These are phyloP conservation scores for Leptodontidium sp. DNA, from an alignment of 2,329 filamentous ascomycete species.

Conservation along the genomic window DNA sequence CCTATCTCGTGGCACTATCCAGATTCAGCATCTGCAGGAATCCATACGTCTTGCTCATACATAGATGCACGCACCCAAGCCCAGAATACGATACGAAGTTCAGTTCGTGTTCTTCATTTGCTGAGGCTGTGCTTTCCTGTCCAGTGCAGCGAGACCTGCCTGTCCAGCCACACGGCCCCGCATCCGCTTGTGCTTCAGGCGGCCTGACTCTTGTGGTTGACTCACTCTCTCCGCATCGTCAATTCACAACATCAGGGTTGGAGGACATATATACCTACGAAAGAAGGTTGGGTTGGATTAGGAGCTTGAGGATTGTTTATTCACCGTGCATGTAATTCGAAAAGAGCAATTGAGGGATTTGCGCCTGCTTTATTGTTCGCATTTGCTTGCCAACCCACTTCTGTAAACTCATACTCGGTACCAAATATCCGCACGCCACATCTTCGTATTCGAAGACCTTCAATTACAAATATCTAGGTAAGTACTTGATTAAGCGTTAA, in stretches of 20 bases:
- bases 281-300: background rate
- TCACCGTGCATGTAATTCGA: background rate
- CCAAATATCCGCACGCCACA: too few relatives aligned
- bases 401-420: too few relatives aligned
- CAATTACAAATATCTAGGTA: too few relatives aligned
- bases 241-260: background rate
- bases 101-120: background rate
- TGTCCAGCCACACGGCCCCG: conserved; percentile 4
- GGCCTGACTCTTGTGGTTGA: conserved; percentile 17
- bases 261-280: background rate
- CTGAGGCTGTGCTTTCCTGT: conserved; percentile 9
- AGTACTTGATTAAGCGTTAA: too few relatives aligned
- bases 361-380: background rate
- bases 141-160: background rate
- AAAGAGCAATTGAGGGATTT: background rate
- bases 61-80: background rate
- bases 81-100: conserved; percentile 9
- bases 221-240: background rate
- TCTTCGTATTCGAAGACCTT: too few relatives aligned
- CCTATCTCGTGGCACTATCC: background rate
- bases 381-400: too few relatives aligned
- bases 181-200: background rate
- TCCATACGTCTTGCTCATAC: background rate
- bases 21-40: background rate
- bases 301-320: too few relatives aligned